Conservation (phyloP, 2,329 filamentous ascomycete genomes). For the Dactylellina haptotyla region DNA sequence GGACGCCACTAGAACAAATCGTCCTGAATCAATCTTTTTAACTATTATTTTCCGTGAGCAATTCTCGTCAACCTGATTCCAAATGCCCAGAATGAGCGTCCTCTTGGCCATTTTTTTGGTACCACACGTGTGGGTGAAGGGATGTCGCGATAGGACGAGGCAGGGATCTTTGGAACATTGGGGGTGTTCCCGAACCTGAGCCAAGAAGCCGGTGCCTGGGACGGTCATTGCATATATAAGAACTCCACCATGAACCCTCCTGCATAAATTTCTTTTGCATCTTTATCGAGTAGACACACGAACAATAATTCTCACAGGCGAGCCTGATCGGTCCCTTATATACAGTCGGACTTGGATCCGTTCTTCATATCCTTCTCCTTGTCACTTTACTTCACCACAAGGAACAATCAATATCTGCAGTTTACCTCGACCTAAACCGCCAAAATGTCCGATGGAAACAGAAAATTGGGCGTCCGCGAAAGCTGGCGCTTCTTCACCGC, state of each 20-base stretch:
- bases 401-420: not conserved
- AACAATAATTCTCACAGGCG: not conserved
- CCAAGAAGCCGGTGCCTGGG: slow-evolving; percentile 46
- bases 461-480: slow-evolving; percentile 30
- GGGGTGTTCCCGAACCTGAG: slow-evolving; percentile 19
- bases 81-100: slow-evolving; percentile 15
- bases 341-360: slow-evolving; percentile 23
- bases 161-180: slow-evolving; percentile 8
- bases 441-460: slow-evolving; percentile 43
- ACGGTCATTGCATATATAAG: slow-evolving; percentile 39
- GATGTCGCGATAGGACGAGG: slow-evolving; percentile 43
- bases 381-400: not conserved
- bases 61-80: slow-evolving; percentile 13
- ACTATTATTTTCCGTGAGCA: slow-evolving; percentile 2
- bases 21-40: not conserved
- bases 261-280: slow-evolving; percentile 9
- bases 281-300: slow-evolving; percentile 11
- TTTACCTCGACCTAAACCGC: not conserved
- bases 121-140: slow-evolving; percentile 32
- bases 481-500: slow-evolving; percentile 60
- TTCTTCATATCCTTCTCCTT: slow-evolving; percentile 1
- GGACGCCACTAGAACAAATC: slow-evolving; percentile 8
- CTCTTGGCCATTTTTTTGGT: slow-evolving; percentile 15
- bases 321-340: slow-evolving; percentile 14
- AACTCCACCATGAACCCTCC: slow-evolving; percentile 8